Evolutionary conservation across 441 rosid species (phyloP), one percentile per base, ranked within the genome.

Genomic region (Gossypium schwendimanii): DNA sequence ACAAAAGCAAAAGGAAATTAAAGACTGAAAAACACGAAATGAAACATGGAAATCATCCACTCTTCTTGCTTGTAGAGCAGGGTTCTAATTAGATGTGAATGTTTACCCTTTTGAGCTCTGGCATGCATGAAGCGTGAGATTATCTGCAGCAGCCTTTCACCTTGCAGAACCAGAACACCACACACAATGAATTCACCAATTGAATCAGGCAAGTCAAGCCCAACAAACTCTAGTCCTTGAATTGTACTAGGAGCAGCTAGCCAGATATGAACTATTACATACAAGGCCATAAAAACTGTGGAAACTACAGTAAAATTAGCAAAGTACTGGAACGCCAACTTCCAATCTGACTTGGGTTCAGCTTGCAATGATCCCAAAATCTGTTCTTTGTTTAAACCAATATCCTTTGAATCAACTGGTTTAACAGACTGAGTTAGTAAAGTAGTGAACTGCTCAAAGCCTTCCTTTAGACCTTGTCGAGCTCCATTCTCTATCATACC

Each of bases 171-270:
- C 64, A 94, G 82, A 65, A 91, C 80, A 73, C 93, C 91, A 71
- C 96, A 83, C 70, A 92, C 96, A 81, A 94, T 84, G 64, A 94
- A 81, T 78, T 94, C 98, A 66, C 98, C 98, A 64, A 92, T 44
- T 31, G 99, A 94, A 85, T 94, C 99, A 15, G 98, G 99, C 69
- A 94, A 78, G 79, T 94, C 99, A 75, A 94, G 92, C 81, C 98
- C 97, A 68, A 83, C 86, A 86, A 94, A 92, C 82, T 92, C 99
- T 45, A 94, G 88, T 73, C 99, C 99, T 79, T 91, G 92, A 79
- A 92, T 80, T 63, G 86, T 36, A 76, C 84, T 84, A 31, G 96
- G 86, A 63, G 81, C 73, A 15, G 87, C 85, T 28, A 89, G 70
- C 88, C 94, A 87, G 57, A 92, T 82, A 80, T 94, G 99, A 55